Evolutionary conservation across 2,329 filamentous ascomycete genomes (phyloP).

Genomic region (Sarocladium brachiariae): DNA sequence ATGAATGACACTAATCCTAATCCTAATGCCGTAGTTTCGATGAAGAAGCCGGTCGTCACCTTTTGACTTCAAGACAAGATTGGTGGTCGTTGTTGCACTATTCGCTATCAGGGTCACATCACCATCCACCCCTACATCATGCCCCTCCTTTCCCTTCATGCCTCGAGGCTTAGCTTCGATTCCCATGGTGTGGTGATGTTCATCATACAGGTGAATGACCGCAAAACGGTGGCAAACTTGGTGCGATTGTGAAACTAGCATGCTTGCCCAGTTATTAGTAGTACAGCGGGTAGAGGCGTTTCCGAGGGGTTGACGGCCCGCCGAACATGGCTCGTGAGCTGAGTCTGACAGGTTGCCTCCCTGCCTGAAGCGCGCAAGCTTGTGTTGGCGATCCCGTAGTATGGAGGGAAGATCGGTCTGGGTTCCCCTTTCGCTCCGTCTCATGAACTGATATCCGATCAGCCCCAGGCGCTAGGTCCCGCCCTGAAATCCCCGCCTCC

Average conservation of each 20-base stretch:
- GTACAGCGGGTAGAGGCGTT: conserved; percentile 4
- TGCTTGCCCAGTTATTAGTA: background rate
- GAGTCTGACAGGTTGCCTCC: too few species aligned
- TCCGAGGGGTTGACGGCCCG: conserved; percentile 2
- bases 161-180: too few species aligned
- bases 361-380: too few species aligned
- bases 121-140: too few species aligned
- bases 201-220: too few species aligned
- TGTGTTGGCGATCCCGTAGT: too few species aligned
- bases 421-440: background rate
- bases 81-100: too few species aligned
- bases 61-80: too few species aligned
- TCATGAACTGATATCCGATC: background rate
- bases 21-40: too few species aligned
- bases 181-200: too few species aligned
- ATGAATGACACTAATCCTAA: background rate
- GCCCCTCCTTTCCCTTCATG: background rate
- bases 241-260: conserved; percentile 5
- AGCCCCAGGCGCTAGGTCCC: conserved; percentile 3
- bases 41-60: too few species aligned
- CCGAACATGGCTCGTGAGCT: conserved; percentile 3
- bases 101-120: conserved; percentile 6
- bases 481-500: conserved; percentile 5
- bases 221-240: background rate
- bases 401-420: background rate